A percentile compares a stretch with the other conserved stretches of the same genome.
Conservation (phyloP, 2,329 filamentous ascomycete species). For the Mycosphaerella sp. region DNA sequence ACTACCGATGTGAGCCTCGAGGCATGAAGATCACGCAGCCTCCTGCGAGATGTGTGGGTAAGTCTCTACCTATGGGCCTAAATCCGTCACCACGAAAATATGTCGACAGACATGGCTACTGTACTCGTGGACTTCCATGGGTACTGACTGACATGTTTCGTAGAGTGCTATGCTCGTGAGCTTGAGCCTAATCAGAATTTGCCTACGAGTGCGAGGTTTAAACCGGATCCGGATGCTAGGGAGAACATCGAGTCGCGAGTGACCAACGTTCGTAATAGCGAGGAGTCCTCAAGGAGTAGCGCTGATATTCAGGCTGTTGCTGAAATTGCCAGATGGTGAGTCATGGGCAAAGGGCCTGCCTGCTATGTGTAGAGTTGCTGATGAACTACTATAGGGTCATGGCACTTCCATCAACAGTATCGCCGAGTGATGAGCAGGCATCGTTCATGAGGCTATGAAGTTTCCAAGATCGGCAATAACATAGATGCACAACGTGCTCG, state of each 20-base stretch:
- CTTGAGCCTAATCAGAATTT: constrained; percentile 16
- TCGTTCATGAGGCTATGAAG: constrained; percentile 6
- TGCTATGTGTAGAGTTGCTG: background rate
- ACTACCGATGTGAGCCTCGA: constrained; percentile 22
- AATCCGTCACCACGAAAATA: no score
- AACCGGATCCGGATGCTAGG: constrained; percentile 14
- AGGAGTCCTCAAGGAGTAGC: constrained; percentile 15
- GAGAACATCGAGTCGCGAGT: constrained; percentile 6
- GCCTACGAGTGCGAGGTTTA: constrained; percentile 21
- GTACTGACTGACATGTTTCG: constrained; percentile 1
- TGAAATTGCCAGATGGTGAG: constrained; percentile 14
- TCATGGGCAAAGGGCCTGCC: background rate
- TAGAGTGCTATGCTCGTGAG: constrained; percentile 22
- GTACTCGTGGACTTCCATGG: no score
- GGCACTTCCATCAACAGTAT: constrained; percentile 10
- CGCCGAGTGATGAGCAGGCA: constrained; percentile 6
- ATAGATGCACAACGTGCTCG: background rate
- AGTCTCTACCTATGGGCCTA: no score
- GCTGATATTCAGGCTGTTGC: constrained; percentile 12
- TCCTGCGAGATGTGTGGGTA: constrained; percentile 2
- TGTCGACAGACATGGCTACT: no score
- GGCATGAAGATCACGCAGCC: constrained; percentile 24
- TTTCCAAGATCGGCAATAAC: background rate
- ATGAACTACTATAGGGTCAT: constrained; percentile 12
- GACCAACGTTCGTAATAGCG: background rate